Conservation (phyloP, 2,329 filamentous ascomycete genomes). For the Pestalotiopsis fici region DNA sequence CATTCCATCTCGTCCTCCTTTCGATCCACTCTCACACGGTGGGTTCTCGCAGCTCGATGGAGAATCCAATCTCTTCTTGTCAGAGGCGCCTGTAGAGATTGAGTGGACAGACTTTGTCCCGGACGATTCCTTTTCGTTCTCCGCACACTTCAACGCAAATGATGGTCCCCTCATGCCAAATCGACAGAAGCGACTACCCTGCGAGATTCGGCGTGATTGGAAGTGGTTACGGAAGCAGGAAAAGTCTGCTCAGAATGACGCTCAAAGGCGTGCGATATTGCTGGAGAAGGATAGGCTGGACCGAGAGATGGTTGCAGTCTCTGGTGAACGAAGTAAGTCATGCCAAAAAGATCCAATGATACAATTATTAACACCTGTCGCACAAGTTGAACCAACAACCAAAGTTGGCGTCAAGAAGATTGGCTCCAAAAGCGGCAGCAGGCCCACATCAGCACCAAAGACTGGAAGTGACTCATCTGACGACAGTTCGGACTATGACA, state of each 20-base stretch:
- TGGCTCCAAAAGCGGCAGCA: background rate
- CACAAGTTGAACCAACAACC: background rate
- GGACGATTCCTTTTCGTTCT: conserved; percentile 2
- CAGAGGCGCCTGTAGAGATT: background rate
- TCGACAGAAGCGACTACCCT: conserved; percentile 8
- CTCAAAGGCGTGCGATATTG: background rate
- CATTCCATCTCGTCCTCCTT: background rate
- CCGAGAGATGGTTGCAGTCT: conserved; percentile 9
- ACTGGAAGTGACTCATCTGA: conserved; percentile 7
- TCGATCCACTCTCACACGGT: background rate
- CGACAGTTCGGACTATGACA: conserved; percentile 6
- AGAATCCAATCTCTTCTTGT: conserved; percentile 6
- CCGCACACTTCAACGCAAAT: conserved; percentile 9
- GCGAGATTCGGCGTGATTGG: conserved; percentile 13
- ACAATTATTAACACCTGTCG: background rate
- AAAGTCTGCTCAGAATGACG: background rate
- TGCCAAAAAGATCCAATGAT: too few relatives aligned
- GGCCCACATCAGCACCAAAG: background rate
- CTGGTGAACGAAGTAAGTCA: conserved; percentile 7
- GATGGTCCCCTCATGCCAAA: background rate
- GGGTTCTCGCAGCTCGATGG: conserved; percentile 5
- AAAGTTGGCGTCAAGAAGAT: background rate
- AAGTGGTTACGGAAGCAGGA: conserved; percentile 2
- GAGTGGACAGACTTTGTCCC: background rate
- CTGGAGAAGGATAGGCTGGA: conserved; percentile 6